A percentile compares a stretch with the other conserved stretches of the same genome.
phyloP scores from a whole-genome alignment of 352 stramenopile genomes.

The Phytopythium sindhum region DNA sequence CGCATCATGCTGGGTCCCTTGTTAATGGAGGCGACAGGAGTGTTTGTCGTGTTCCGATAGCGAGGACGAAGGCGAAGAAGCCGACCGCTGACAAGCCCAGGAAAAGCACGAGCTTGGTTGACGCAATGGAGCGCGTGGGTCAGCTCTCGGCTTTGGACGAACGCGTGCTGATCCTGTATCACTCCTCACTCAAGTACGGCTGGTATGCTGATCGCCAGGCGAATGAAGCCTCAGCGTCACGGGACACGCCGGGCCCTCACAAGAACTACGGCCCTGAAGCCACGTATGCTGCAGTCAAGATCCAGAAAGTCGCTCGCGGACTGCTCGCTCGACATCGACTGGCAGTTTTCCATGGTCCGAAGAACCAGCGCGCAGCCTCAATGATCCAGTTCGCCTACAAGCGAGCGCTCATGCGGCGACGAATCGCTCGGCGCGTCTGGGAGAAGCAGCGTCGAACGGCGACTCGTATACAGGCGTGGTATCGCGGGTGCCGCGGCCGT shows the following conservation, averaged over 20 bases:
- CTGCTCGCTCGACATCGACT: constrained; percentile 27
- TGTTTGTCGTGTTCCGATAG: background rate
- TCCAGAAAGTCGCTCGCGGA: constrained; percentile 50
- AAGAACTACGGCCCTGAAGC: constrained; percentile 41
- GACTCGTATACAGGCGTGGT: constrained; percentile 42
- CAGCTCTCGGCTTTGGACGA: constrained; percentile 42
- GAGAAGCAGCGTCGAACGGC: constrained; percentile 20
- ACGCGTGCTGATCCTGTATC: constrained; percentile 58
- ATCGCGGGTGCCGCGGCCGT: constrained; percentile 28
- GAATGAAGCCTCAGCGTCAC: background rate
- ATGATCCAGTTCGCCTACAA: constrained; percentile 39
- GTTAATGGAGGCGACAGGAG: background rate
- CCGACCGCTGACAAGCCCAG: background rate
- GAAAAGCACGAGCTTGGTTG: background rate
- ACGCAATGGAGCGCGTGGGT: background rate
- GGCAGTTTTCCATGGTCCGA: constrained; percentile 32
- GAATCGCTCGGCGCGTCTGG: constrained; percentile 18
- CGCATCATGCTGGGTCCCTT: no score
- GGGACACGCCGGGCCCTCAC: background rate
- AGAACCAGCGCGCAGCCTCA: constrained; percentile 27
- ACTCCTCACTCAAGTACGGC: constrained; percentile 46
- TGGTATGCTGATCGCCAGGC: constrained; percentile 9
- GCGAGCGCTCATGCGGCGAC: constrained; percentile 17
- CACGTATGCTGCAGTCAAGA: constrained; percentile 53
- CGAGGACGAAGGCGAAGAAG: background rate